A percentile compares a stretch with the other conserved stretches of the same genome.
Conservation (phyloP, 352 stramenopile species). For the Globisporangium yorkense region DNA sequence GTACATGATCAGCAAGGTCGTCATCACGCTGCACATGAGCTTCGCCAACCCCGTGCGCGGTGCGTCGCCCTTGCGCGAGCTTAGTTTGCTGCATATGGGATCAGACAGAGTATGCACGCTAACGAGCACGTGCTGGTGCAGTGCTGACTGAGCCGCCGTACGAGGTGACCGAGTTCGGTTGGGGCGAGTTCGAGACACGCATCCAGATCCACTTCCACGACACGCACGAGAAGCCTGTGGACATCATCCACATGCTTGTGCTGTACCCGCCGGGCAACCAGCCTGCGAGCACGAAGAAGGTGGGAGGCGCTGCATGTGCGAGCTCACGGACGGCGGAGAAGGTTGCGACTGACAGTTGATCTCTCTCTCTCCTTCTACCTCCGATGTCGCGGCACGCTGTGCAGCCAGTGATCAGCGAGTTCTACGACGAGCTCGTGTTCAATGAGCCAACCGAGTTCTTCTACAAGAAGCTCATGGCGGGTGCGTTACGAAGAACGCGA, state of each 20-base stretch:
- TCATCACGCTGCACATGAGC: slow-evolving; percentile 95
- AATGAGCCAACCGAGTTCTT: slow-evolving; percentile 95
- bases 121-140: slow-evolving; percentile 9
- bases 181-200: slow-evolving; percentile 97
- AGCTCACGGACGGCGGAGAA: background rate
- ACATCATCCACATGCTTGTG: slow-evolving; percentile 87
- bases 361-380: background rate
- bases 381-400: background rate
- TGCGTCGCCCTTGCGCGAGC: slow-evolving; percentile 9
- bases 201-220: slow-evolving; percentile 97
- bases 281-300: slow-evolving; percentile 88
- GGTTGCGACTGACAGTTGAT: background rate
- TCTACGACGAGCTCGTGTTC: slow-evolving; percentile 98
- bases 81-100: background rate
- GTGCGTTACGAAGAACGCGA: slow-evolving; percentile 8
- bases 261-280: slow-evolving; percentile 83
- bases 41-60: slow-evolving; percentile 92
- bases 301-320: slow-evolving; percentile 10
- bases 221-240: slow-evolving; percentile 86
- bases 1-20: slow-evolving; percentile 94
- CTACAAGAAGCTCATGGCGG: slow-evolving; percentile 89
- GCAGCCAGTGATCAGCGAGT: slow-evolving; percentile 93
- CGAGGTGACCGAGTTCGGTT: slow-evolving; percentile 95
- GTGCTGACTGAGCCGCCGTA: slow-evolving; percentile 94
- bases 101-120: slow-evolving; percentile 1